These are phyloP conservation scores for Ceratobasidium theobromae DNA, from an alignment of 1,284 basidiomycete species.

Conservation along the genomic window DNA sequence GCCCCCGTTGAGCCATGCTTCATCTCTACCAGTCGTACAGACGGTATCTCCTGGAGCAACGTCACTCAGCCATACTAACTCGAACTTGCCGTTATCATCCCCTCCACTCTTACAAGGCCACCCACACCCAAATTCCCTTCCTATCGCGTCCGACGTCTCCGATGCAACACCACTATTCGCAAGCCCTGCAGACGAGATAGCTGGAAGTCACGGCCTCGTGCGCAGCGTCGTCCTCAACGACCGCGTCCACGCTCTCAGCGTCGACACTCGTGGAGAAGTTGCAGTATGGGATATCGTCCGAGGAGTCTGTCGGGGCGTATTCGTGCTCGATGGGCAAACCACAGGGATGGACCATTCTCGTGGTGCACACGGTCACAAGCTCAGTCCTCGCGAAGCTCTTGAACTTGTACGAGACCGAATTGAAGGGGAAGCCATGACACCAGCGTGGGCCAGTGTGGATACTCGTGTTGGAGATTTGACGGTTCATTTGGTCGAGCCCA, in stretches of 20 bases:
- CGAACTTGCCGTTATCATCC: conserved; percentile 9
- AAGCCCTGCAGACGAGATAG: conserved; percentile 69
- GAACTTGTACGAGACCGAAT: conserved; percentile 86
- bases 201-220: conserved; percentile 77
- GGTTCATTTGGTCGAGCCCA: conserved; percentile 79
- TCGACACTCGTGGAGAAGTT: conserved; percentile 84
- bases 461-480: conserved; percentile 87
- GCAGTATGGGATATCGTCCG: conserved; percentile 91
- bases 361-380: neutral
- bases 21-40: conserved; percentile 7
- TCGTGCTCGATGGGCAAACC: conserved; percentile 52
- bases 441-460: conserved; percentile 86
- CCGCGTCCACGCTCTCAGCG: conserved; percentile 85
- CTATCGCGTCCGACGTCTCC: conserved; percentile 24
- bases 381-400: conserved; percentile 76
- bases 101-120: neutral
- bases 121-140: conserved; percentile 8
- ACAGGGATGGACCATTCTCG: conserved; percentile 45
- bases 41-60: neutral
- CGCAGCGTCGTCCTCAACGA: conserved; percentile 86
- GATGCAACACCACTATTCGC: conserved; percentile 44
- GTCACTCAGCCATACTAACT: conserved; percentile 19
- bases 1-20: conserved; percentile 8
- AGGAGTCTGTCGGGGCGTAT: conserved; percentile 75
- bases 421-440: conserved; percentile 87